Conservation (phyloP, 257 asterid genomes). For the Solanum virginianum region DNA sequence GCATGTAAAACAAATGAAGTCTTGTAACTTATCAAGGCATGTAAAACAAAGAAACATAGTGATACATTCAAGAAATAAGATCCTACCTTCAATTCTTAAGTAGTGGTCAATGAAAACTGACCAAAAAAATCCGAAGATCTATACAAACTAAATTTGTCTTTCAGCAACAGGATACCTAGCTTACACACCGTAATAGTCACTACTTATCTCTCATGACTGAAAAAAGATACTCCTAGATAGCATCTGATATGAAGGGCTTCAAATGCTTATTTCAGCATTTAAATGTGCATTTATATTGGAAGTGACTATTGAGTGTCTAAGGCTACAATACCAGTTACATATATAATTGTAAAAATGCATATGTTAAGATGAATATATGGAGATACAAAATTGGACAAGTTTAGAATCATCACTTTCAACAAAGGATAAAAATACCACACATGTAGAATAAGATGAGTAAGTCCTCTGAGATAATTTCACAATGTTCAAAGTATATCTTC, state of each 20-base stretch:
- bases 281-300: neutral
- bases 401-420: neutral
- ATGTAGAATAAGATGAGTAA: neutral
- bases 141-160: neutral
- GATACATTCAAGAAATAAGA: neutral
- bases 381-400: neutral
- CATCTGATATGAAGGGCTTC: neutral
- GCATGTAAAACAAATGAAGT: neutral
- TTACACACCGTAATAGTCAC: neutral
- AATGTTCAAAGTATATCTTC: neutral
- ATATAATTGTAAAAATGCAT: neutral
- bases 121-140: neutral
- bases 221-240: neutral
- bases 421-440: neutral
- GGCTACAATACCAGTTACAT: neutral
- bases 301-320: neutral
- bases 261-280: neutral
- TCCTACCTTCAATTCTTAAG: neutral
- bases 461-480: neutral
- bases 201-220: neutral
- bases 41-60: neutral
- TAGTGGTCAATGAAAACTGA: neutral
- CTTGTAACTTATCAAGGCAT: neutral
- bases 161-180: neutral
- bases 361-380: neutral